Base-by-base conservation (phyloP, 2,329 filamentous ascomycete genomes). In the Phaeophleospora eucalypticola region DNA sequence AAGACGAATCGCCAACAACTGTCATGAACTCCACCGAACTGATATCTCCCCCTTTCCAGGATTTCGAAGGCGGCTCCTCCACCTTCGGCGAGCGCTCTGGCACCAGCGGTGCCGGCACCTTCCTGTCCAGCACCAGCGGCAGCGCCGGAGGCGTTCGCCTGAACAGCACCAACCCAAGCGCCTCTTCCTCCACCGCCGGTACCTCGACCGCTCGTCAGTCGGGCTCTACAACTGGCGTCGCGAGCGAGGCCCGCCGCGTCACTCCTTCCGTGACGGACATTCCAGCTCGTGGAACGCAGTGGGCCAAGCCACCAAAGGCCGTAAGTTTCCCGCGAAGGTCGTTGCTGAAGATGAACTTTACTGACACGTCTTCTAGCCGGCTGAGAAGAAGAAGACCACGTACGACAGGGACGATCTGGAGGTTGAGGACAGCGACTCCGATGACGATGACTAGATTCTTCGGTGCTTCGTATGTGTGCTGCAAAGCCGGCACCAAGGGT, bases 101-200 rank as follows among this genome's bases (percentile, higher is more conserved):
- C 24, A 29, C 17, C 17, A 33, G 37, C 36, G 41, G 24, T 3
- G 18, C 21, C 7, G 49, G 48, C 41, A 56, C 53, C 10, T 50
- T 41, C 34, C 47, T 48, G 2, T 48, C 48, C 14, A 35, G 19
- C 16, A 36, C 29, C 9, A 41, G 17, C 32, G 43, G 46, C 41
- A 41, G 43, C 43, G 40, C 33, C 15, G 49, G 46, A 12, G 53
- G 50, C 35, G 48, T 55, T 16, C 35, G 27, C 34, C 33, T 55
- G 18, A 29, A 33, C 9, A 34, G 46, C 37, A 49, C 37, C 35
- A 43, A 29, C 14, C 24, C 24, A 29, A 29, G 24, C 24, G 21
- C n/a, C 16, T 33, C 35, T 4, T 40, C 41, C 16, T 39, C 33
- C 29, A 45, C 45, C 32, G 29, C 18, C 3, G 6, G 7, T 6